Conservation (phyloP, 768 basidiomycete species). For the Crassisporium funariophilum region DNA sequence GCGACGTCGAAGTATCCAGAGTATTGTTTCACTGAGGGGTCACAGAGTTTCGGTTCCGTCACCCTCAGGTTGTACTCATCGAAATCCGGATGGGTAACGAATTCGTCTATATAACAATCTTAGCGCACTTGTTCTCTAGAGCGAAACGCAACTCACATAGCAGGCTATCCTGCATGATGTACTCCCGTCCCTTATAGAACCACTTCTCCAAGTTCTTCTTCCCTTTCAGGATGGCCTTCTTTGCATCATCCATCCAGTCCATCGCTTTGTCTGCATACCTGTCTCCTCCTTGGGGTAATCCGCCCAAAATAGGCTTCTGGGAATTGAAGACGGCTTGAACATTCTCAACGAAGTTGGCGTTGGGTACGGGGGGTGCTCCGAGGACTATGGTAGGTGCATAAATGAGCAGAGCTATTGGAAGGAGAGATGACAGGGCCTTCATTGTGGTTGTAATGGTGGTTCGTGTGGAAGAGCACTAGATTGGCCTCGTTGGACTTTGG, state of each 20-base stretch:
- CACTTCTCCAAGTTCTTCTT: constrained; percentile 60
- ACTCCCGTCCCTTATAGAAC: constrained; percentile 63
- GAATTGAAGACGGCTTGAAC: constrained; percentile 17
- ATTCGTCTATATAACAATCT: constrained; percentile 52
- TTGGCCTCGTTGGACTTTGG: no score
- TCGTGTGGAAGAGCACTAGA: no score
- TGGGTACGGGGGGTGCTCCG: no score
- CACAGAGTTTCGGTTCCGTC: constrained; percentile 74
- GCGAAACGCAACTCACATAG: constrained; percentile 55
- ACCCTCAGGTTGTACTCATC: constrained; percentile 57
- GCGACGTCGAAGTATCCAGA: constrained; percentile 85
- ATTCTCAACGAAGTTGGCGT: no score
- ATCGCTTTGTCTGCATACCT: constrained; percentile 27
- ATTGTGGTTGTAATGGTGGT: no score
- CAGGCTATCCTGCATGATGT: constrained; percentile 69
- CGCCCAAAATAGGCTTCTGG: constrained; percentile 32
- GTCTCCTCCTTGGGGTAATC: constrained; percentile 40
- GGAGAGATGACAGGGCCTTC: no score
- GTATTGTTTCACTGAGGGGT: constrained; percentile 75
- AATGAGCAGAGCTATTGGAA: no score
- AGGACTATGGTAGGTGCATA: no score
- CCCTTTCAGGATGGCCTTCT: constrained; percentile 44
- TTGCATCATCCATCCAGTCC: constrained; percentile 43
- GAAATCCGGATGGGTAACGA: constrained; percentile 57
- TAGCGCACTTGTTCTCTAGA: not conserved